Evolutionary conservation across 2,329 filamentous ascomycete genomes (phyloP).

Genomic region (Didymella pomorum): DNA sequence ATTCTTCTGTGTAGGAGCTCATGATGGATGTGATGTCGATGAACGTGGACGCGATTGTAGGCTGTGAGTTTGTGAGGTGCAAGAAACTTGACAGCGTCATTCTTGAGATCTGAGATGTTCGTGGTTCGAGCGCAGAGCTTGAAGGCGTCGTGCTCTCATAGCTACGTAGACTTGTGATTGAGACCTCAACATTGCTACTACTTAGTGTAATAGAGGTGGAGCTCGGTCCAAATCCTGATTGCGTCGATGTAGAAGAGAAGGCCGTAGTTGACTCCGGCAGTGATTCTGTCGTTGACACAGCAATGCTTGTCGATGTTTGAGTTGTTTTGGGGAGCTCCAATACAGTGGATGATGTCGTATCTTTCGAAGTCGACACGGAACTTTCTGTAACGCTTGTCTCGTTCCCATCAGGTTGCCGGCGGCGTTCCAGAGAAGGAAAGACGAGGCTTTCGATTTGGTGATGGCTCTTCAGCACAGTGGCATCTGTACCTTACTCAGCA

Average conservation of each 20-base stretch:
- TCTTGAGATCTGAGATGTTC: neutral
- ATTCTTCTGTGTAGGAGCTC: neutral
- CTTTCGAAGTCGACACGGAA: neutral
- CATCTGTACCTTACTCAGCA: conserved; percentile 4
- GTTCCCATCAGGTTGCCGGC: conserved; percentile 16
- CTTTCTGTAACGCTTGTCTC: conserved; percentile 10
- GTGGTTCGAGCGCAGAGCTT: conserved; percentile 2
- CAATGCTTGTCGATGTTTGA: neutral
- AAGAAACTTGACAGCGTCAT: neutral
- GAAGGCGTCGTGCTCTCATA: neutral
- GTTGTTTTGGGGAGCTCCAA: neutral
- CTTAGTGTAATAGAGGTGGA: neutral
- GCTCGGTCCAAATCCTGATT: too few species aligned
- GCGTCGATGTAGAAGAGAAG: neutral
- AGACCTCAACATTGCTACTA: neutral
- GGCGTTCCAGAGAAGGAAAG: conserved; percentile 17
- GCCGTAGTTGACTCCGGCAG: neutral
- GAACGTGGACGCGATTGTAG: neutral
- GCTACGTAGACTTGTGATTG: neutral
- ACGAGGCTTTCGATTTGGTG: conserved; percentile 2
- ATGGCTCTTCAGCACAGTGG: neutral
- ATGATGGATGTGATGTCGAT: neutral
- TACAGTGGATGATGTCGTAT: neutral
- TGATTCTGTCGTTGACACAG: neutral
- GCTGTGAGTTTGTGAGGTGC: neutral